A percentile compares a stretch with the other conserved stretches of the same genome.
Conservation (phyloP, 129 eudicot species). For the Artemisia argyi region DNA sequence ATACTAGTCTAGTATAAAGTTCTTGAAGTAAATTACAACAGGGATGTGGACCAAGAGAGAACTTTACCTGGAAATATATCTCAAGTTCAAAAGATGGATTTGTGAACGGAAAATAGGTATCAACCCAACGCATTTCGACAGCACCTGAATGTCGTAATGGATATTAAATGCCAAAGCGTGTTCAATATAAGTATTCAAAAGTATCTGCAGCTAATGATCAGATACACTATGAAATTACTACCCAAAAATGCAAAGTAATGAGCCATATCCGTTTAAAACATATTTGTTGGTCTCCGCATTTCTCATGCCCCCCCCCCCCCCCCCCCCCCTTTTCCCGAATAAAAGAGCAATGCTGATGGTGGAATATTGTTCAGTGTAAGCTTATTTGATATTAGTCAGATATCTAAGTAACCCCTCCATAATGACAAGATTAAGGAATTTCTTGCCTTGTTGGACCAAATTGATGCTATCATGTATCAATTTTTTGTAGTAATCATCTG, state of each 20-base stretch:
- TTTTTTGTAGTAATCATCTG: neutral
- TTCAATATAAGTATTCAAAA: neutral
- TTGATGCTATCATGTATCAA: neutral
- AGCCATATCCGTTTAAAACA: too few species aligned
- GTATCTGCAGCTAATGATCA: slow-evolving; percentile 5
- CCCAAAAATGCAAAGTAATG: too few species aligned
- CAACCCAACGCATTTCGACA: slow-evolving; percentile 99
- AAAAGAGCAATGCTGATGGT: too few species aligned
- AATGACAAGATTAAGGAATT: too few species aligned
- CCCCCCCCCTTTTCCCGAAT: too few species aligned
- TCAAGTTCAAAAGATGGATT: slow-evolving; percentile 92
- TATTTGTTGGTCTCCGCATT: too few species aligned
- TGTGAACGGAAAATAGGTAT: slow-evolving; percentile 92
- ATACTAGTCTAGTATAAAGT: neutral
- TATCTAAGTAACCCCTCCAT: too few species aligned
- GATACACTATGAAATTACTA: slow-evolving; percentile 2
- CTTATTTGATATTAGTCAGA: too few species aligned
- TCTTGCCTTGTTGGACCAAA: too few species aligned
- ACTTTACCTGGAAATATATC: slow-evolving; percentile 84
- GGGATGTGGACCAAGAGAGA: neutral
- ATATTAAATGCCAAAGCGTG: slow-evolving; percentile 18
- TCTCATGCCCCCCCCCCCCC: too few species aligned
- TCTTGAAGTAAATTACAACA: neutral
- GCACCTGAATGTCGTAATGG: slow-evolving; percentile 57
- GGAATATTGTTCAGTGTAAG: too few species aligned